These are phyloP conservation scores for Eucalyptus lansdowneana DNA, from an alignment of 345 rosid genomes.

Conservation along the genomic window DNA sequence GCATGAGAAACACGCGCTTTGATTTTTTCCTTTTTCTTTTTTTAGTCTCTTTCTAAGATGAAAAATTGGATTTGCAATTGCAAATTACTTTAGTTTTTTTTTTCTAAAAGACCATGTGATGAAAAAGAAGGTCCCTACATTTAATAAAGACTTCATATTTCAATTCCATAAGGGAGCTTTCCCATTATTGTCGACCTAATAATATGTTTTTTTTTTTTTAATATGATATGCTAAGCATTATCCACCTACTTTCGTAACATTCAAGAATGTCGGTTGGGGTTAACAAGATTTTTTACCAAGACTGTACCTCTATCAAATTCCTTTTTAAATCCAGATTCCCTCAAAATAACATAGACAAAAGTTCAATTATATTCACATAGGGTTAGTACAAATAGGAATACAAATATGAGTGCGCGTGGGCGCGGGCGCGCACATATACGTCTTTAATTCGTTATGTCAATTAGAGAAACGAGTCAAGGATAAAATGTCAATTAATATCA, in stretches of 20 bases:
- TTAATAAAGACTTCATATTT: not conserved
- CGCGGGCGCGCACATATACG: rapidly evolving
- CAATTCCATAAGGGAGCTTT: not conserved
- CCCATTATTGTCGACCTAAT: not conserved
- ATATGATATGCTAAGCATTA: not conserved
- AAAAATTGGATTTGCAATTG: not conserved
- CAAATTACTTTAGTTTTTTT: not conserved
- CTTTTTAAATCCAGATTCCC: too few species aligned
- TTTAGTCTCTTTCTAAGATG: not conserved
- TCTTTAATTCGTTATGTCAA: not conserved
- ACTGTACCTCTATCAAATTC: not conserved
- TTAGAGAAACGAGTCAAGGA: not conserved
- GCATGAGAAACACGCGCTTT: not conserved
- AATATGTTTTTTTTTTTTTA: not conserved
- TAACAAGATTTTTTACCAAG: not conserved
- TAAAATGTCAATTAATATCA: not conserved
- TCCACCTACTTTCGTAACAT: not conserved
- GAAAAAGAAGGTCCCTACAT: not conserved
- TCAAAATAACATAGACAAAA: too few species aligned
- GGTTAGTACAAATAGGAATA: too few species aligned
- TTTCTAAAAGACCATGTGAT: not conserved
- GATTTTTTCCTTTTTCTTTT: not conserved
- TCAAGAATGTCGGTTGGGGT: not conserved
- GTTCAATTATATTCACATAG: too few species aligned
- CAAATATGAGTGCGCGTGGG: rapidly evolving